Evolutionary conservation across 2,329 filamentous ascomycete species (phyloP), one percentile per base, ranked within the genome.

Genomic region (Pezicula rhizophila): DNA sequence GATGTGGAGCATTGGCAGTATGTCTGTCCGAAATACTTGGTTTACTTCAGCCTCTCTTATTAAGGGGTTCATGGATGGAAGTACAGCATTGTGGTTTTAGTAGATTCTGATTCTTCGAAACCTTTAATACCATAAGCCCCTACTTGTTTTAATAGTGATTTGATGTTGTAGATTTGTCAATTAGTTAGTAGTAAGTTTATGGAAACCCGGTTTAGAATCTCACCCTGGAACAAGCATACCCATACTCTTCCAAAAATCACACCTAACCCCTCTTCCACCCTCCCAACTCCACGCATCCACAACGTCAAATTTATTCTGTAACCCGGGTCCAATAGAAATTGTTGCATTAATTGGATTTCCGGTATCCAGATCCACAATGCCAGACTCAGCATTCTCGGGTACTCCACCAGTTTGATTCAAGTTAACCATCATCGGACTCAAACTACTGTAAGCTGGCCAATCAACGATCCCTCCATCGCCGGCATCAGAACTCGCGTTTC

Each of bases 161-260:
- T 23, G 23, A 23, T 23, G 23, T 23, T 2, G 23, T 23, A 23
- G 23, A 23, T 23, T 23, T 23, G 6, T 23, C 6, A 4, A 23
- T 23, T 23, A 23, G 23, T 23, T 23, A 5, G 23, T 23, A 23
- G 23, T 23, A 23, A 23, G 23, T 23, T 2, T 23, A 7, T 23
- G 6, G 23, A 23, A 23, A 23, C 23, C 23, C 23, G 4, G 23
- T 23, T 23, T 23, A 23, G 23, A 23, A 31, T 31, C 11, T 12
- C 47, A 55, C 28, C 48, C 52, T 4, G 53, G 53, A 31, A 55
- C 48, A n/a, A 42, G n/a, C 8, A 18, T n/a, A 12, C 42, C 46
- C 26, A 53, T 45, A 14, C 35, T 45, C 33, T 31, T 35, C 53
- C 53, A 54, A 23, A 46, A 55, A n/a, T 50, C 51, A 50, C 52